Base-by-base conservation (phyloP, 2,329 filamentous ascomycete genomes). In the Podosphaera fusca region DNA sequence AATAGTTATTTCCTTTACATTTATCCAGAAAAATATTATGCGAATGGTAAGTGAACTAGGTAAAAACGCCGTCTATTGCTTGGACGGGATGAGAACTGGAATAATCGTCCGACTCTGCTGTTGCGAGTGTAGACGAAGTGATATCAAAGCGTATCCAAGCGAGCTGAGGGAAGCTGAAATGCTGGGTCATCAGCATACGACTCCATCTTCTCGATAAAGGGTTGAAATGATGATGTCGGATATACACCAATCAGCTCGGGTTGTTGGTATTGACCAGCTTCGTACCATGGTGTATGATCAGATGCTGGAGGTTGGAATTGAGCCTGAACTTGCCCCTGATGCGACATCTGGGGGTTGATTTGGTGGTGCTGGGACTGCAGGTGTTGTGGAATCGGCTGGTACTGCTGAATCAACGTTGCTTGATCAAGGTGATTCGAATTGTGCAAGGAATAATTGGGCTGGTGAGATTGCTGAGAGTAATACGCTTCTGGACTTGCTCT, bases 81-180 rank as follows among this genome's bases (percentile, higher is more conserved):
- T 10, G 10, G 10, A 38, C 35, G 10, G 35, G 35, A 5, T 10
- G 1, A 38, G 10, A 10, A 5, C 35, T 38, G 35, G 10, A 6
- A 6, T 1, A 6, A 6, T 5, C 5, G 10, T 42, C 38, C 5
- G 10, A 42, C 38, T 12, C 10, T 6, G 10, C 12, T n/a, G 36
- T 53, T n/a, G 33, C 31, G 50, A 3, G 10, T 45, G 8, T 9
- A 33, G 2, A 9, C 31, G 29, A 14, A n/a, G 10, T 42, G n/a
- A 30, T 29, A n/a, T 71, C 69, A 80, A 69, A 81, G 70, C 59
- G 69, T 74, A 61, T 78, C 76, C 60, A 81, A 74, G 55, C 78
- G 71, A 47, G 72, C 75, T 64, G 76, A 80, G 9, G 78, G 79
- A 67, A 81, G 71, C 66, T 79, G 77, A 69, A 80, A 73, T 8